Evolutionary conservation across 2,329 filamentous ascomycete genomes (phyloP).

Genomic region (Coniochaeta sp.): DNA sequence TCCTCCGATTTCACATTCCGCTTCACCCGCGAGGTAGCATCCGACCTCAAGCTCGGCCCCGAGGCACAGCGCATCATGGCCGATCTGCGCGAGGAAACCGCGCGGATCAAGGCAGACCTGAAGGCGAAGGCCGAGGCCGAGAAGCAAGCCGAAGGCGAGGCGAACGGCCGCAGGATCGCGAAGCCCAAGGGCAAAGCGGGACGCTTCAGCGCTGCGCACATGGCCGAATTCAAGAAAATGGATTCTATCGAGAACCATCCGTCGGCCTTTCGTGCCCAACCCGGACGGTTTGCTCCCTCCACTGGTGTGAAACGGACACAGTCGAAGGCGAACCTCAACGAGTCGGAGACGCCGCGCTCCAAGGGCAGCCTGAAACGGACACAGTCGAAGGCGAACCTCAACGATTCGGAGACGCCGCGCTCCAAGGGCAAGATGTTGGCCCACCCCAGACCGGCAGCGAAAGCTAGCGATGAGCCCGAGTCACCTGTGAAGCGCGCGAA

Average conservation of each 20-base stretch:
- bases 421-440: conserved; percentile 5
- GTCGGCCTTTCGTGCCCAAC: conserved; percentile 63
- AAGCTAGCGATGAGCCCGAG: conserved; percentile 21
- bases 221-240: conserved; percentile 93
- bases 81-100: conserved; percentile 63
- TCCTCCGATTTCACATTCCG: conserved; percentile 61
- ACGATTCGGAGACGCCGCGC: conserved; percentile 46
- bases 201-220: conserved; percentile 79
- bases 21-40: conserved; percentile 44
- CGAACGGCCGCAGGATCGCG: conserved; percentile 62
- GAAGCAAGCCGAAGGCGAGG: conserved; percentile 33
- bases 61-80: conserved; percentile 55
- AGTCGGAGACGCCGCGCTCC: conserved; percentile 41
- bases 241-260: conserved; percentile 86
- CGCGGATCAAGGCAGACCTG: conserved; percentile 63
- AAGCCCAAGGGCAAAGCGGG: conserved; percentile 69
- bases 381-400: conserved; percentile 51
- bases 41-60: conserved; percentile 53
- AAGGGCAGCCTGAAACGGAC: conserved; percentile 41
- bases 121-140: conserved; percentile 53
- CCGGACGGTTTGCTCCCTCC: conserved; percentile 41
- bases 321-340: conserved; percentile 55
- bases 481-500: conserved; percentile 64
- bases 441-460: conserved; percentile 16
- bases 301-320: conserved; percentile 42